Evolutionary conservation across 2,329 filamentous ascomycete genomes (phyloP).

Genomic region (Hymenoscyphus scutula): DNA sequence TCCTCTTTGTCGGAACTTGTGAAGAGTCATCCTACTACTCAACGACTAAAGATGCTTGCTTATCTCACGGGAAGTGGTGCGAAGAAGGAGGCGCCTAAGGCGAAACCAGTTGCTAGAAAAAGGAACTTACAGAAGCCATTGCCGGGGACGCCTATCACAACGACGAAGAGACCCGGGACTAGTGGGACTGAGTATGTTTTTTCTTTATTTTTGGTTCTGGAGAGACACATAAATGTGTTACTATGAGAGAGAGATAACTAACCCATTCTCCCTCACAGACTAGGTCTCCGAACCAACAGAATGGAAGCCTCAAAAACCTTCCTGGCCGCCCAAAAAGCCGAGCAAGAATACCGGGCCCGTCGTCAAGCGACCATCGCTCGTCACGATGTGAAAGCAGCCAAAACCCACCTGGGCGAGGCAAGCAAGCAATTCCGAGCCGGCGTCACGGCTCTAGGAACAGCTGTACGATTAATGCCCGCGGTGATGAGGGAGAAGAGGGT

Average conservation of each 20-base stretch:
- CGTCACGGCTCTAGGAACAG: not conserved
- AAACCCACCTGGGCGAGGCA: constrained; percentile 23
- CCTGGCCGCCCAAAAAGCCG: constrained; percentile 27
- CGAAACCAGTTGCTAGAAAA: not conserved
- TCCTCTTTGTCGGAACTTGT: not conserved
- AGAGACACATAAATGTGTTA: not conserved
- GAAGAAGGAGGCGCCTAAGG: not conserved
- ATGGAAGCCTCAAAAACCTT: constrained; percentile 27
- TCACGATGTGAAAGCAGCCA: constrained; percentile 23
- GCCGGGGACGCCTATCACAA: constrained; percentile 1
- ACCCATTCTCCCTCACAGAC: constrained; percentile 11
- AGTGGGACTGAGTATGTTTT: constrained; percentile 15
- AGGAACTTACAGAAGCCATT: not conserved
- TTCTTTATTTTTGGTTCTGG: not conserved
- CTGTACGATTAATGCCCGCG: constrained; percentile 20
- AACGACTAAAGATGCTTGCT: constrained; percentile 7
- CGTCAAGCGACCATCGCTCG: constrained; percentile 25
- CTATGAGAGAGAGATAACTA: not conserved
- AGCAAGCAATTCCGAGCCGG: constrained; percentile 16
- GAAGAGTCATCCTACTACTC: not conserved
- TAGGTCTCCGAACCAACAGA: constrained; percentile 25
- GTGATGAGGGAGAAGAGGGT: constrained; percentile 41
- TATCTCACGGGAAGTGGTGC: not conserved
- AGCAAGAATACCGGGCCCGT: constrained; percentile 28
- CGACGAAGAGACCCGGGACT: constrained; percentile 13